Evolutionary conservation across 495 filamentous ascomycete species (phyloP).

Genomic region (Bryoglossum gracile): DNA sequence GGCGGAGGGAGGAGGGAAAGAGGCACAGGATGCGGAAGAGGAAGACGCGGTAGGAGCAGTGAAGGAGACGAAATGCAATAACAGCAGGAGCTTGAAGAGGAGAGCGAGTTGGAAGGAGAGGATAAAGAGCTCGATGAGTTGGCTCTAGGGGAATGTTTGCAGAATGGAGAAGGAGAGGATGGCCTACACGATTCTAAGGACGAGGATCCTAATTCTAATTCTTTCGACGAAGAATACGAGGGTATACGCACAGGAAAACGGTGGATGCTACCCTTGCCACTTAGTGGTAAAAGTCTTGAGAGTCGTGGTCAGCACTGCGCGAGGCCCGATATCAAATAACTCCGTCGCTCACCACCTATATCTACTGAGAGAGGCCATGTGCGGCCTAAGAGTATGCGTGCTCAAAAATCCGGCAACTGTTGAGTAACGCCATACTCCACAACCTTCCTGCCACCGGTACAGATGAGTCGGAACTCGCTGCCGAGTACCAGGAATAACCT

Average conservation of each 20-base stretch:
- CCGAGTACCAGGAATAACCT: constrained; percentile 17
- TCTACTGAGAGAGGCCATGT: no score
- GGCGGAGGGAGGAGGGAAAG: neutral
- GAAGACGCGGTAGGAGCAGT: neutral
- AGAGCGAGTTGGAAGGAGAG: neutral
- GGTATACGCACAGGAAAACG: neutral
- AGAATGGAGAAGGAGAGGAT: constrained; percentile 4
- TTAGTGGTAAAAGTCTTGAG: no score
- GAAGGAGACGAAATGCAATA: neutral
- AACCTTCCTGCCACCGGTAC: constrained; percentile 5
- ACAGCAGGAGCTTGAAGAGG: neutral
- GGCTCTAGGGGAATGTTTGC: constrained; percentile 14
- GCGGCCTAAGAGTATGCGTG: no score
- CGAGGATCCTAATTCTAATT: constrained; percentile 1
- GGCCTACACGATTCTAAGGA: constrained; percentile 2
- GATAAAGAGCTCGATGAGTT: constrained; percentile 5
- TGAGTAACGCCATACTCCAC: constrained; percentile 6
- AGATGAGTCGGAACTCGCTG: constrained; percentile 6
- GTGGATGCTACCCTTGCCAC: no score
- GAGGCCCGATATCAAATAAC: no score
- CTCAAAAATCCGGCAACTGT: neutral
- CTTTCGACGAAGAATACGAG: neutral
- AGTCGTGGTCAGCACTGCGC: no score
- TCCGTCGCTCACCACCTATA: no score
- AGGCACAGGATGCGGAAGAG: neutral